These are phyloP conservation scores for Aspergillus flavus DNA, from an alignment of 2,329 filamentous ascomycete species.

Conservation along the genomic window DNA sequence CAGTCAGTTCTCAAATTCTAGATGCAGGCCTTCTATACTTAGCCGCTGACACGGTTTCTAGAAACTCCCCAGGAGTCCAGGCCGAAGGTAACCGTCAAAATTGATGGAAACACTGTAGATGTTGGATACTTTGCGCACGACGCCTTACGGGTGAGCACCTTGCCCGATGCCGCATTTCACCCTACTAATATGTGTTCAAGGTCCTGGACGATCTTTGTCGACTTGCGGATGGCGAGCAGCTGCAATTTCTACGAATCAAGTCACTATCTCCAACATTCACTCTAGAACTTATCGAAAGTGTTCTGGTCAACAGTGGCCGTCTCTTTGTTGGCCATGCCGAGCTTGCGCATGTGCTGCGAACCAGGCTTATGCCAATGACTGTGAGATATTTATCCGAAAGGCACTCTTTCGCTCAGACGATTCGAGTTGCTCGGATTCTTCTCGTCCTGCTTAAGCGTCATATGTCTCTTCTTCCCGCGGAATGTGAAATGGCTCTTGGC, in stretches of 20 bases:
- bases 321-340: constrained; percentile 79
- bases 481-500: constrained; percentile 81
- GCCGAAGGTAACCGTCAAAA: constrained; percentile 67
- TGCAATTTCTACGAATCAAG: constrained; percentile 79
- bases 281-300: constrained; percentile 87
- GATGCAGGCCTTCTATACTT: neutral
- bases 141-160: constrained; percentile 67
- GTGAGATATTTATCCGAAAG: constrained; percentile 76
- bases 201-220: constrained; percentile 90
- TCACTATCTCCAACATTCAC: constrained; percentile 80
- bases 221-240: constrained; percentile 79
- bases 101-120: constrained; percentile 64
- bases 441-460: constrained; percentile 80
- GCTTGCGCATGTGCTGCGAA: constrained; percentile 75
- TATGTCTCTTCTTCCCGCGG: constrained; percentile 70
- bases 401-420: constrained; percentile 76
- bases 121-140: constrained; percentile 79
- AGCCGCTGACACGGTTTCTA: constrained; percentile 16
- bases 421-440: constrained; percentile 79
- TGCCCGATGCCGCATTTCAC: neutral
- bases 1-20: constrained; percentile 52
- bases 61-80: constrained; percentile 50
- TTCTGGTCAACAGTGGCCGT: constrained; percentile 80
- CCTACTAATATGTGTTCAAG: constrained; percentile 40
- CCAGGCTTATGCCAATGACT: constrained; percentile 79